Conservation (phyloP, 2,329 filamentous ascomycete species). For the Phialocephala subalpina region DNA sequence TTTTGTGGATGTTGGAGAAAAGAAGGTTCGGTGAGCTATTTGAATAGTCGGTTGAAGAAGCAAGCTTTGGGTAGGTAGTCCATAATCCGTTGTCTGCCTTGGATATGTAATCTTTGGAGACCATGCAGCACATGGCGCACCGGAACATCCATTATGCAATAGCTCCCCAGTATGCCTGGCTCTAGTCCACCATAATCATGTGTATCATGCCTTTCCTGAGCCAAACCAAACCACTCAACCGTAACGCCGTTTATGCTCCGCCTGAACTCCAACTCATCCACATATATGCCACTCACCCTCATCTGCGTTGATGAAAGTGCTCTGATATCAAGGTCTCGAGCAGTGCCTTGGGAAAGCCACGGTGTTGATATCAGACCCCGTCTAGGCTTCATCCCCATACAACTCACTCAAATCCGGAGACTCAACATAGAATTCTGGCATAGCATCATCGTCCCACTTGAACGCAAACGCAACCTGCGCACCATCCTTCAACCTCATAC, state of each 20-base stretch:
- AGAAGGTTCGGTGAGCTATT: slow-evolving; percentile 6
- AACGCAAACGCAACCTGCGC: slow-evolving; percentile 49
- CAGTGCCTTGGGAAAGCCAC: too few species aligned
- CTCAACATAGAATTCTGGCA: slow-evolving; percentile 36
- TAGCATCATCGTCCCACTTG: slow-evolving; percentile 32
- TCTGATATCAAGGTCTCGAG: too few species aligned
- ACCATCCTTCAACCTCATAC: slow-evolving; percentile 49
- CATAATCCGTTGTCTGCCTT: too few species aligned
- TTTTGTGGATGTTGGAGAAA: neutral
- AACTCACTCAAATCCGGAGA: slow-evolving; percentile 34
- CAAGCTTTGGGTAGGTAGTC: neutral
- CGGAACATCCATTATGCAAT: too few species aligned
- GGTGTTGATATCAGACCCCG: too few species aligned
- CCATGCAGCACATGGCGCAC: neutral
- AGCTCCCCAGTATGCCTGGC: neutral
- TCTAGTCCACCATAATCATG: neutral
- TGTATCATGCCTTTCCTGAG: neutral
- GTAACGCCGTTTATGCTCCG: neutral
- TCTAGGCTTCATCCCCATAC: slow-evolving; percentile 34
- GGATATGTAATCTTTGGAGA: neutral
- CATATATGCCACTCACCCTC: neutral
- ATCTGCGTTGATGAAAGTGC: too few species aligned
- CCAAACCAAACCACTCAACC: neutral
- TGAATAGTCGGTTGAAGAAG: neutral
- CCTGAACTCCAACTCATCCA: neutral